Conservation (phyloP, 176 grass and related monocot species). For the Luzula sylvatica region DNA sequence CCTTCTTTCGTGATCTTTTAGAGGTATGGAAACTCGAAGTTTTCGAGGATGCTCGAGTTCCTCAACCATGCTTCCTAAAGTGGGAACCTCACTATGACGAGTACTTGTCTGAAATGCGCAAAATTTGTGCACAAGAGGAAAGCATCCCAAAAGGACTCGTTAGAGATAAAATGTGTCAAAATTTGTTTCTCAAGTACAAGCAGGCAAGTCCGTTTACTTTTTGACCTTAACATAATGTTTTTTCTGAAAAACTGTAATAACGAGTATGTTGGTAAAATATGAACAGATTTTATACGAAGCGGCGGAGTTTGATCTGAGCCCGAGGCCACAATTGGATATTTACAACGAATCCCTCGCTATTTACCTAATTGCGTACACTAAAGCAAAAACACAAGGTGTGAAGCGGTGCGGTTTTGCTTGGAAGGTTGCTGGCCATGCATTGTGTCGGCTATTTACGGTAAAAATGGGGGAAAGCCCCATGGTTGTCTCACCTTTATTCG, state of each 20-base stretch:
- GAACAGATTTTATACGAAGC: conserved; percentile 40
- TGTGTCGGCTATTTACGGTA: conserved; percentile 18
- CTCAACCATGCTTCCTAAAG: neutral
- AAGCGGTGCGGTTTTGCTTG: conserved; percentile 39
- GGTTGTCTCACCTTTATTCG: too few species aligned
- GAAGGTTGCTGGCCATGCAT: conserved; percentile 40
- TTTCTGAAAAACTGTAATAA: neutral
- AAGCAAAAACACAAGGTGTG: neutral
- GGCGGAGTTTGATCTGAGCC: conserved; percentile 29
- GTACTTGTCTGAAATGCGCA: conserved; percentile 27
- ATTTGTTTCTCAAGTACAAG: conserved; percentile 45
- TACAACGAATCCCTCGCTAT: conserved; percentile 33
- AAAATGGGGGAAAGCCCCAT: neutral
- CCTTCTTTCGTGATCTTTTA: conserved; percentile 12
- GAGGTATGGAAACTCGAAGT: conserved; percentile 31
- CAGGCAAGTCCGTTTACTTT: conserved; percentile 13
- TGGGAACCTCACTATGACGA: conserved; percentile 12
- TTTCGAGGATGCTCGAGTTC: conserved; percentile 20
- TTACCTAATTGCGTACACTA: conserved; percentile 35
- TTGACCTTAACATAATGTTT: neutral
- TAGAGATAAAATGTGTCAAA: conserved; percentile 10
- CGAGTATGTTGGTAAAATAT: neutral
- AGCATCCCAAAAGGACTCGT: conserved; percentile 7
- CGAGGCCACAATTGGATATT: conserved; percentile 5
- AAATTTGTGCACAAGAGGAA: neutral